Evolutionary conservation across 495 filamentous ascomycete species (phyloP), one percentile per base, ranked within the genome.

Genomic region (Annulohypoxylon moriforme): DNA sequence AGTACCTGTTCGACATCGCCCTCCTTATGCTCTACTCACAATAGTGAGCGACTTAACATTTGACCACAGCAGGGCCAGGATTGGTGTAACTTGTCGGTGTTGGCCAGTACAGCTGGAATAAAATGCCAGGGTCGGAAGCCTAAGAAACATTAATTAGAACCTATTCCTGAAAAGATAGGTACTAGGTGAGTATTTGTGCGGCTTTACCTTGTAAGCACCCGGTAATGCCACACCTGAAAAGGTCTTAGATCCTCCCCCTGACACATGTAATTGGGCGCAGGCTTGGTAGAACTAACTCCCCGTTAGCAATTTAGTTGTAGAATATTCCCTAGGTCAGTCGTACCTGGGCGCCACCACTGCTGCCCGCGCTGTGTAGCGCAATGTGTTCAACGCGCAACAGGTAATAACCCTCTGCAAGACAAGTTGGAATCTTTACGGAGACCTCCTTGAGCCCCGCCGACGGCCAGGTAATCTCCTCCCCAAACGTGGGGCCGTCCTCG

Each of bases 31-130:
- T 29, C 27, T 6, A 29, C 6, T 29, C 34, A 38, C 13, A 13
- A 38, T n/a, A 29, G 27, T 14, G 24, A 11, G 10, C 5, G 11
- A 10, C 24, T n/a, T 33, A 55, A n/a, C 50, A 55, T 5, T 18
- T 33, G 14, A 55, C 50, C 9, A 55, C 50, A 3, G 50, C 50
- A 18, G 50, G 50, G 22, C 50, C 50, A 18, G 50, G 50, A 9
- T 55, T 55, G 6, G 50, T 55, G 29, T 55, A 55, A 11, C 50
- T 55, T 55, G 50, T 55, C 9, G 50, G 50, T 5, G 25, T 55
- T 18, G 50, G 50, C 50, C 50, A 55, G 50, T 55, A 55, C 16
- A 55, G 29, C n/a, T 55, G 50, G 11, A 55, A 55, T 11, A 55
- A 29, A n/a, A 55, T 55, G 18, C 50, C 50, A 11, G 50, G 50